Conservation (phyloP, 2,329 filamentous ascomycete species). For the Parasarocladium wereldwijsianum region DNA sequence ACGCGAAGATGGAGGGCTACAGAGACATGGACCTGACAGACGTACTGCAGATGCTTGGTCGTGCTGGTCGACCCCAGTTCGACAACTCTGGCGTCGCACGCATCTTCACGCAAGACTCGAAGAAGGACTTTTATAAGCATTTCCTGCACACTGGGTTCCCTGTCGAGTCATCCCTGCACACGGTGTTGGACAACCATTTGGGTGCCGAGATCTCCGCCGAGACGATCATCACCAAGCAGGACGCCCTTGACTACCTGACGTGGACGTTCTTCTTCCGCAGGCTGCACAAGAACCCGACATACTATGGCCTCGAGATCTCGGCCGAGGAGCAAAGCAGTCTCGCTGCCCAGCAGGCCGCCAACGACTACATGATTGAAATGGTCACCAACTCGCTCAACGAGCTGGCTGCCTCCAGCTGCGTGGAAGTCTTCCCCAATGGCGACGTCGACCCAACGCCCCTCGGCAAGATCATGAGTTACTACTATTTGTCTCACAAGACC, state of each 20-base stretch:
- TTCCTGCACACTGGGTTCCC: constrained; percentile 97
- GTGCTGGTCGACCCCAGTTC: constrained; percentile 91
- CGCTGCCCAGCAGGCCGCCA: constrained; percentile 71
- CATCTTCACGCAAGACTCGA: constrained; percentile 93
- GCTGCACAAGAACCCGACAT: constrained; percentile 94
- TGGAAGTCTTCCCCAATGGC: constrained; percentile 70
- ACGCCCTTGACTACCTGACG: constrained; percentile 91
- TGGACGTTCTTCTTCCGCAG: constrained; percentile 99
- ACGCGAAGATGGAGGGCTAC: constrained; percentile 94
- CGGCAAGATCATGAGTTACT: constrained; percentile 99
- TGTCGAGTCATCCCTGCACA: constrained; percentile 90
- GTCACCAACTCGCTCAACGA: constrained; percentile 77
- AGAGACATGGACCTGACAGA: constrained; percentile 98
- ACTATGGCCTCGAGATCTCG: constrained; percentile 89
- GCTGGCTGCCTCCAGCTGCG: constrained; percentile 71
- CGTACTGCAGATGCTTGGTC: constrained; percentile 92
- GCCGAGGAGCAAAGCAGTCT: constrained; percentile 85
- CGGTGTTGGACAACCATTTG: constrained; percentile 92
- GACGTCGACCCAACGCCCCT: constrained; percentile 81
- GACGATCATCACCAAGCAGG: constrained; percentile 87
- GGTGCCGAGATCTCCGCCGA: constrained; percentile 88
- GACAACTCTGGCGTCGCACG: constrained; percentile 90
- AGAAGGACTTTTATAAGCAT: constrained; percentile 99
- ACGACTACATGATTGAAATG: constrained; percentile 88
- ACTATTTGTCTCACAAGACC: constrained; percentile 92